Base-by-base conservation (phyloP, 495 filamentous ascomycete genomes). In the Astrocystis sublimbata region DNA sequence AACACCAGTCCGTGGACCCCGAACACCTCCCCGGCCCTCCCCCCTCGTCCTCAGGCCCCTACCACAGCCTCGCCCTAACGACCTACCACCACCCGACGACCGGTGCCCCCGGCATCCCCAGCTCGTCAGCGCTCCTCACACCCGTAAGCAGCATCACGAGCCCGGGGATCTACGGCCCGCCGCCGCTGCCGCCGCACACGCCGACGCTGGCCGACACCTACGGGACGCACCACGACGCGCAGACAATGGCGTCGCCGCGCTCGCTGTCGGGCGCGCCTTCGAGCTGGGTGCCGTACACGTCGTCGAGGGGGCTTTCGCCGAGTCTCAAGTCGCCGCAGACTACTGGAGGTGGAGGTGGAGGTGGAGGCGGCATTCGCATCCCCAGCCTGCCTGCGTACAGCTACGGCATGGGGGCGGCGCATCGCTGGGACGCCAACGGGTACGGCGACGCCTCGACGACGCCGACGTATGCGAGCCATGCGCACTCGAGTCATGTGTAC, bases 171-270 rank as follows among this genome's bases (percentile, higher is more conserved):
- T 79, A 78, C 60, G 68, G 71, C 1, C 52, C 69, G 13, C 65
- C 79, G 7, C 77, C 76, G 9, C 75, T 78, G 0, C 75, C 76
- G 4, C 65, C 79, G 7, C 77, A 77, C 12, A 75, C 78, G 0
- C 75, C 76, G 4, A 74, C 76, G 0, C 64, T 75, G 17, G 66
- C 73, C 0, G 71, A 81, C 40, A 59, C 66, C 17, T n/a, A 9
- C 19, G 62, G 62, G 33, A 61, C 65, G 5, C 75, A 80, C 63
- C 75, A 78, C 62, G 75, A 75, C n/a, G 65, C 68, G 13, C 75
- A 80, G 19, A 70, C 76, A 23, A 66, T 77, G 41, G 61, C 73
- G 2, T 80, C 77, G 24, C 76, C 76, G n/a, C 73, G 78, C 0
- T 73, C 75, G 3, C 67, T 81, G 0, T 67, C 71, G 6, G 77